Evolutionary conservation across 1,284 basidiomycete species (phyloP).

Genomic region (Leucoagaricus sp.): DNA sequence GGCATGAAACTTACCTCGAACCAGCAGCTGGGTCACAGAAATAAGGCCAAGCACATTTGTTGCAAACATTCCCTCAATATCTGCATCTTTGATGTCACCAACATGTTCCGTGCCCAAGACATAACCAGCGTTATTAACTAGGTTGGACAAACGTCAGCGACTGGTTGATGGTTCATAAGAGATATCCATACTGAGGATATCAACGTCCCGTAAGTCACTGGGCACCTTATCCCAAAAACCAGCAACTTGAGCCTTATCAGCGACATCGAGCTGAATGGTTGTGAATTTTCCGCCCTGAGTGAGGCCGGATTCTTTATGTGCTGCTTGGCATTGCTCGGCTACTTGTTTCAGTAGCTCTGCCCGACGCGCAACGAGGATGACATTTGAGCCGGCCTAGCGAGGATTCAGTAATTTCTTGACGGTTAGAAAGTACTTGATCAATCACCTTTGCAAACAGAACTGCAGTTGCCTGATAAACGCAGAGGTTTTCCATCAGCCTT

Average conservation of each 20-base stretch:
- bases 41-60: conserved; percentile 94
- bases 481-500: background rate
- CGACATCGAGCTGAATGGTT: conserved; percentile 71
- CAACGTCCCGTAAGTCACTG: conserved; percentile 62
- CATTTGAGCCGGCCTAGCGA: conserved; percentile 71
- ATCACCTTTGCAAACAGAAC: conserved; percentile 79
- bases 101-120: conserved; percentile 84
- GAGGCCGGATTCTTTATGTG: conserved; percentile 73
- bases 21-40: conserved; percentile 75
- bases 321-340: conserved; percentile 62
- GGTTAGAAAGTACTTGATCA: background rate
- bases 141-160: background rate
- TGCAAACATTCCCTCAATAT: conserved; percentile 87
- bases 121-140: conserved; percentile 88
- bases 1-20: conserved; percentile 55
- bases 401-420: background rate
- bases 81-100: conserved; percentile 74
- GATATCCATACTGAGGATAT: conserved; percentile 63
- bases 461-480: conserved; percentile 66
- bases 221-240: conserved; percentile 71
- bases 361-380: conserved; percentile 75
- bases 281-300: conserved; percentile 72
- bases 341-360: conserved; percentile 66
- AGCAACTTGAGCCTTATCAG: conserved; percentile 69
- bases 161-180: background rate